Evolutionary conservation across 179 eudicot genomes (phyloP), one percentile per base, ranked within the genome.

Genomic region (Kewa caespitosa): DNA sequence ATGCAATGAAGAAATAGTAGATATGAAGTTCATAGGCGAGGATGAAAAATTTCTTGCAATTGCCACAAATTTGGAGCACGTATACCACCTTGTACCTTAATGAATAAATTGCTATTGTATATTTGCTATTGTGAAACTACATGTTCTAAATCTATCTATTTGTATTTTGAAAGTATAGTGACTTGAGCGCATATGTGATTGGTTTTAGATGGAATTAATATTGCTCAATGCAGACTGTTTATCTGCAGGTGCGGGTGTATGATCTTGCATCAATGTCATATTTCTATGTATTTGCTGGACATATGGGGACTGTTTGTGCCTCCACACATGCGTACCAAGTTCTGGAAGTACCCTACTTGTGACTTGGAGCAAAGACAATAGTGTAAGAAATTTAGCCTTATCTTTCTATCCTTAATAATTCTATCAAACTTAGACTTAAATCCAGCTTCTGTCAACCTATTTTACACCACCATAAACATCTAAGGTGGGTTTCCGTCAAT

Each of bases 291-390:
- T 85, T 96, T 81, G 83, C 94, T 83, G 99, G 97, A 30, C 99
- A 96, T 72, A 90, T 90, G 6, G 94, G 90, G 80, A 86, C 88
- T 74, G 84, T 96, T 74, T 93, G 68, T 89, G 97, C 85, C 91
- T 96, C 72, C 98, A 96, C 80, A 93, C 97, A 60, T 91, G 92
- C 79, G 72, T 81, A 52, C 34, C 89, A 74, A 86, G 80, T 79
- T 83, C 90, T 73, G 97, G 96, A 78, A 88, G 72, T 81, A 81
- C 91, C 22, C 87, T 91, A 65, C 84, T 96, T 67, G 98, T 88
- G 43, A 91, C 99, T 2, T 98, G 99, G 78, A 96, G 99, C 94
- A 96, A 93, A 85, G 99, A 96, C 82, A 93, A 91, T 68, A 91
- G 73, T 80, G 99, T 96, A 80, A 90, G 93, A 78, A n/a, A n/a